These are phyloP conservation scores for Cardamine occulta DNA, from an alignment of 345 rosid species.

Conservation along the genomic window DNA sequence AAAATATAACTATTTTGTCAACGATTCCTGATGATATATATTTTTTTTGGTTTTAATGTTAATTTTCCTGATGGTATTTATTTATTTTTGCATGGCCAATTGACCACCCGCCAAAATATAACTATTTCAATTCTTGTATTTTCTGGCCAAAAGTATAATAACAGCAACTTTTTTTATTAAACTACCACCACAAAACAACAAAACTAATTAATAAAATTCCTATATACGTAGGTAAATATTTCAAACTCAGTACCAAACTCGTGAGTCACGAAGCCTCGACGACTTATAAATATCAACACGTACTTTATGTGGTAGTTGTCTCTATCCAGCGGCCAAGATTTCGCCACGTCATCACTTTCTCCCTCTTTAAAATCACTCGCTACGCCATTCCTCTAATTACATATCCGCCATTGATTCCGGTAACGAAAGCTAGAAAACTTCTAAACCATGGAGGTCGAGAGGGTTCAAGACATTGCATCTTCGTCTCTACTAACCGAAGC, in stretches of 20 bases:
- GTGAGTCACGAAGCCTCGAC: not conserved
- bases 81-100: not conserved
- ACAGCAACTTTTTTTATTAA: too few species aligned
- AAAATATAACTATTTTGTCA: too few species aligned
- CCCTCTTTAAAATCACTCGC: slow-evolving; percentile 26
- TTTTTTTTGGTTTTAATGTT: not conserved
- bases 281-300: slow-evolving; percentile 20
- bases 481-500: slow-evolving; percentile 32
- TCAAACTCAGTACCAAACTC: slow-evolving; percentile 30
- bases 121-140: not conserved
- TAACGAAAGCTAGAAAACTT: not conserved
- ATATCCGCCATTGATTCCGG: slow-evolving; percentile 34
- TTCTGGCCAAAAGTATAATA: not conserved
- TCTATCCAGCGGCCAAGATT: slow-evolving; percentile 32
- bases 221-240: not conserved
- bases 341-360: slow-evolving; percentile 32
- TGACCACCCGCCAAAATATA: too few species aligned
- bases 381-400: not conserved
- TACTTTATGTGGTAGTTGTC: slow-evolving; percentile 41
- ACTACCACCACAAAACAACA: slow-evolving; percentile 15
- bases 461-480: slow-evolving; percentile 59
- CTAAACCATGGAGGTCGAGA: slow-evolving; percentile 47
- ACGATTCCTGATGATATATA: slow-evolving; percentile 6
- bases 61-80: slow-evolving; percentile 3
- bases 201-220: slow-evolving; percentile 14